Evolutionary conservation across 345 rosid species (phyloP).

Genomic region (Citrus unshiu): DNA sequence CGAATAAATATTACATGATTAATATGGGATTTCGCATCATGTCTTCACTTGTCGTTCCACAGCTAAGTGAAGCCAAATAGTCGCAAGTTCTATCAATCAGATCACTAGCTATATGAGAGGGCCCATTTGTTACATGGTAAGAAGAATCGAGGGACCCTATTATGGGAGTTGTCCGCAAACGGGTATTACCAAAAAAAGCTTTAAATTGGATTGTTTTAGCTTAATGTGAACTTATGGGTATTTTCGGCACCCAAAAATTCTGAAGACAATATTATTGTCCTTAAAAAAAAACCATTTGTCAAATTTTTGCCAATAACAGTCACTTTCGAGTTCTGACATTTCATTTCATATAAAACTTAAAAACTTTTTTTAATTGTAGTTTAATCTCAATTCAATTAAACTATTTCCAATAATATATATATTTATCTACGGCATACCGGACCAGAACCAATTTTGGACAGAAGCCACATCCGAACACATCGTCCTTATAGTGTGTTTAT

Average conservation of each 20-base stretch:
- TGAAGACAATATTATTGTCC: background rate
- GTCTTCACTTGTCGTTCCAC: conserved; percentile 29
- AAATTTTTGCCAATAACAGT: background rate
- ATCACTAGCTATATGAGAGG: conserved; percentile 19
- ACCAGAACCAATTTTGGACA: background rate
- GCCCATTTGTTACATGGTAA: conserved; percentile 27
- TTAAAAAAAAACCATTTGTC: background rate
- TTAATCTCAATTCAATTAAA: background rate
- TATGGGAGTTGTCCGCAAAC: background rate
- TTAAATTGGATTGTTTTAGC: conserved; percentile 3
- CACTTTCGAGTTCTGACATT: conserved; percentile 4
- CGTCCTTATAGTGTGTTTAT: background rate
- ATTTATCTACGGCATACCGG: background rate
- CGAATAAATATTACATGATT: conserved; percentile 15
- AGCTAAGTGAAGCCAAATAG: conserved; percentile 14
- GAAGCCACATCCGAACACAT: background rate
- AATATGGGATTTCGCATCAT: conserved; percentile 28
- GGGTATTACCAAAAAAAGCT: background rate
- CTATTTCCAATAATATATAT: background rate
- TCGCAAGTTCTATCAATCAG: conserved; percentile 28
- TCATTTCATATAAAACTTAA: background rate
- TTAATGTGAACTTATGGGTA: background rate
- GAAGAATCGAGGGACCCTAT: conserved; percentile 17
- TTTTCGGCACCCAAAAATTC: background rate
- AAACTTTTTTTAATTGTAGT: background rate